Base-by-base conservation (phyloP, 176 grass and related monocot species). In the Triticum monococcum region DNA sequence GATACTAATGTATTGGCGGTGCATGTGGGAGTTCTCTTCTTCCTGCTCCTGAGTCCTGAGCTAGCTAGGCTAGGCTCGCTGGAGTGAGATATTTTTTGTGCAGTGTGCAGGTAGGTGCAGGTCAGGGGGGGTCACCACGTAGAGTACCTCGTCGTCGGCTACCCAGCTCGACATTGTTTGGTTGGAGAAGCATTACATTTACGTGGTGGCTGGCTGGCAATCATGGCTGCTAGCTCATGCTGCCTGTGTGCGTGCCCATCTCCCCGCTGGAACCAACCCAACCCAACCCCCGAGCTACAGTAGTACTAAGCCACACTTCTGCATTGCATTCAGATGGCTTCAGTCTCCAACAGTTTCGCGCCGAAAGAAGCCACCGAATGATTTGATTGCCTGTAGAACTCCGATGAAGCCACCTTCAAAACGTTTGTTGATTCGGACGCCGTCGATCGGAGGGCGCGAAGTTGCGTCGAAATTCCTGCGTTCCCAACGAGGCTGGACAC, bases 181-280 rank as follows among this genome's bases (percentile, higher is more conserved):
- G 75, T 74, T 89, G 81, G 67, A 80, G 81, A 79, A 64, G 81
- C 75, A 79, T 89, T 78, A 37, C 87, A 79, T 79, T 72, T 78
- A 65, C 67, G 41, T 41, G 40, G 9, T 9, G 36, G 36, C 36
- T 37, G 23, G 35, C 6, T 36, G 35, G n/a, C 81, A 89, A 89
- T 89, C 75, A 89, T 89, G 75, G 33, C 14, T 74, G 81, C 81
- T 80, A 67, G 76, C 67, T 85, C 87, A 89, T 80, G 87, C 75
- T 75, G n/a, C 4, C 4, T 73, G 70, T 73, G 65, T 28, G 13
- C 2, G 36, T 37, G 36, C 83, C 54, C 8, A 16, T 72, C 28
- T 54, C 75, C 3, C 14, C 68, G 68, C 82, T 81, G 82, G 82
- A 89, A 60, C 68, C 82, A 89, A 81, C 75, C n/a, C 54, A 25